Percentiles rank a stretch among this genome's conserved stretches.
phyloP scores from a whole-genome alignment of 352 stramenopile genomes.

The Paralagenidium karlingii region DNA sequence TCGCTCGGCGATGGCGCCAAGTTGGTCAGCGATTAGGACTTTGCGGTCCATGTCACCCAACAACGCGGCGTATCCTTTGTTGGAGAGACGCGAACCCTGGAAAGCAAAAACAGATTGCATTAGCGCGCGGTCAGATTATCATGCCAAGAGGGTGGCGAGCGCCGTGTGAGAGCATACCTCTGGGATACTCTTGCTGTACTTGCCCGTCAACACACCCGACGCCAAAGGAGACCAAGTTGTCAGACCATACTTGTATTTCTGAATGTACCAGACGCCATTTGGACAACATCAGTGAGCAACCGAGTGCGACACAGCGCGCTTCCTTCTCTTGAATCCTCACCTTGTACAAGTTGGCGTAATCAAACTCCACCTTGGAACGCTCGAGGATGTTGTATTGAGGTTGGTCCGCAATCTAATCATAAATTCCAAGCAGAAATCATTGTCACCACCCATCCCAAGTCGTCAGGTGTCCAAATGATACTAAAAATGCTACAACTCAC shows the following conservation, averaged over 20 bases:
- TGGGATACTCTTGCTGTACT: constrained; percentile 23
- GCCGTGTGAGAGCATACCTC: no score
- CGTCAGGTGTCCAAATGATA: background rate
- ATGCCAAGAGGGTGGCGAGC: no score
- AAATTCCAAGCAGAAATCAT: no score
- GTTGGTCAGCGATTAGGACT: constrained; percentile 11
- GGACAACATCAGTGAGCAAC: background rate
- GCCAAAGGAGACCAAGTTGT: constrained; percentile 33
- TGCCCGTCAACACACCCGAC: constrained; percentile 34
- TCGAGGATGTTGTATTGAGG: constrained; percentile 44
- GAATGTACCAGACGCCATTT: background rate
- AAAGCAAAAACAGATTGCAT: no score
- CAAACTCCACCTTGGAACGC: constrained; percentile 30
- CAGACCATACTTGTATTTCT: constrained; percentile 33
- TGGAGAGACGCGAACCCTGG: constrained; percentile 22
- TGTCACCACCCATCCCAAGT: no score
- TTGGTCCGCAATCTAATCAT: constrained; percentile 38
- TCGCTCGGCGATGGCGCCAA: constrained; percentile 24
- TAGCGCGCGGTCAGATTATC: no score
- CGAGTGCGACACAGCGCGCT: background rate
- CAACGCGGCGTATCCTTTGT: constrained; percentile 10
- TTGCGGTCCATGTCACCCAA: constrained; percentile 15
- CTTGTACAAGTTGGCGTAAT: constrained; percentile 37
- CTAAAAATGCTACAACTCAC: background rate
- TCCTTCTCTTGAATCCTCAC: no score